Conservation (phyloP, 345 rosid genomes). For the Populus pruinosa region DNA sequence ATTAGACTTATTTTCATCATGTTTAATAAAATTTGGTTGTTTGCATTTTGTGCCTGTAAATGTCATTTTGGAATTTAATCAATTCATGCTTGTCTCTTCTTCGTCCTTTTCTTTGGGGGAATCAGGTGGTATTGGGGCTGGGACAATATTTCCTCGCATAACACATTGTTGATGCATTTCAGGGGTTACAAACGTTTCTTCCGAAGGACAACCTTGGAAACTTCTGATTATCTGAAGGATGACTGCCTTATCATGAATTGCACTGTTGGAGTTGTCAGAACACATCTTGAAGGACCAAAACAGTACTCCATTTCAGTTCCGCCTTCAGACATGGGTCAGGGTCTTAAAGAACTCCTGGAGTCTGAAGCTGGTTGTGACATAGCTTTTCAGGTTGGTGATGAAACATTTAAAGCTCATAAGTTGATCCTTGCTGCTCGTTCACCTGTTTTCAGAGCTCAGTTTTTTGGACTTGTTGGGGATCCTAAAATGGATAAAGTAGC, state of each 20-base stretch:
- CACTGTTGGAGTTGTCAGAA: constrained; percentile 89
- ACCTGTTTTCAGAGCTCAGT: constrained; percentile 89
- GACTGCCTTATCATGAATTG: constrained; percentile 79
- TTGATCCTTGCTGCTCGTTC: constrained; percentile 90
- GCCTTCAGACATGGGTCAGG: constrained; percentile 73
- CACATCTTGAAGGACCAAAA: constrained; percentile 69
- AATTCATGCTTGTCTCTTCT: not conserved
- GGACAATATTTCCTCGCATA: not conserved
- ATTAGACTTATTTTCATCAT: not conserved
- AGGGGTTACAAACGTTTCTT: constrained; percentile 98
- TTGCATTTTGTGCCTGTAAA: not conserved
- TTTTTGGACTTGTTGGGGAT: constrained; percentile 84
- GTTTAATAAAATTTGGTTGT: not conserved
- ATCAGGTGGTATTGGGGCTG: not conserved
- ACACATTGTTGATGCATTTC: constrained; percentile 21
- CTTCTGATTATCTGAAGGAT: constrained; percentile 76
- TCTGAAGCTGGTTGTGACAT: constrained; percentile 76
- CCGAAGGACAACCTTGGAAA: constrained; percentile 63
- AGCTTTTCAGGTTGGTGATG: constrained; percentile 68
- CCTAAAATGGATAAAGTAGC: constrained; percentile 46
- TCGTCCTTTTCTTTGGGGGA: not conserved
- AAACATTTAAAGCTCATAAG: constrained; percentile 77
- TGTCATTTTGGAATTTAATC: not conserved
- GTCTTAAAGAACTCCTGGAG: constrained; percentile 63
- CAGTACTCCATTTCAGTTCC: constrained; percentile 53